Evolutionary conservation across 108 stramenopile genomes (phyloP).

Genomic region (Halocafeteria seosinensis): DNA sequence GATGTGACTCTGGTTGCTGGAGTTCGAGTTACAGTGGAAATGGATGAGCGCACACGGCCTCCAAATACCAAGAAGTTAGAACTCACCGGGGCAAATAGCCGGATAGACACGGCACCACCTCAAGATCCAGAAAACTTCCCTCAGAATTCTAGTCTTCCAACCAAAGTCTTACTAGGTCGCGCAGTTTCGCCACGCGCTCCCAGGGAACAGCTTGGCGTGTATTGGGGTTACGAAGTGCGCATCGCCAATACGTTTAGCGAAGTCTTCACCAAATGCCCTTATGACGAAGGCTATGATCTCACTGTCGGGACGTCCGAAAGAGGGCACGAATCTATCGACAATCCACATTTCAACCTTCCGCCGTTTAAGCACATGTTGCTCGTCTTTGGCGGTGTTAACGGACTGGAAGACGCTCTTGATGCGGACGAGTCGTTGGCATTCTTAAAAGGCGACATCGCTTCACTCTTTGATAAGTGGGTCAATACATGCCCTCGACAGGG

Average conservation of each 20-base stretch:
- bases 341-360: slow-evolving; percentile 11
- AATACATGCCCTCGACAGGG: slow-evolving; percentile 26
- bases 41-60: too few species aligned
- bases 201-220: slow-evolving; percentile 64
- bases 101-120: too few species aligned
- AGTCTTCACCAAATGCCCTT: slow-evolving; percentile 68
- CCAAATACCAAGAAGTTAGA: too few species aligned
- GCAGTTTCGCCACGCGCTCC: slow-evolving; percentile 58
- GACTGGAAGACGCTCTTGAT: slow-evolving; percentile 84
- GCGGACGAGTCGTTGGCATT: slow-evolving; percentile 63
- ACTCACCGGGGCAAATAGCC: too few species aligned
- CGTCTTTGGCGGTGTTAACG: slow-evolving; percentile 86
- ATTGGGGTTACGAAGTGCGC: slow-evolving; percentile 83
- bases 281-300: slow-evolving; percentile 66
- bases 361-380: slow-evolving; percentile 54
- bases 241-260: slow-evolving; percentile 59
- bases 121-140: too few species aligned
- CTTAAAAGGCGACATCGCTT: slow-evolving; percentile 54
- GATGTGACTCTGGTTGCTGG: slow-evolving; percentile 36
- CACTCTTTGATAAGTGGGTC: slow-evolving; percentile 68
- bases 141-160: too few species aligned
- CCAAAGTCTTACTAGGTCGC: neutral
- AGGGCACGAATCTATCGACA: slow-evolving; percentile 58
- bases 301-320: slow-evolving; percentile 84
- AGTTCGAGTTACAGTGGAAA: slow-evolving; percentile 65